Conservation (phyloP, 805 yeast genomes). For the Myxozyma neglecta region DNA sequence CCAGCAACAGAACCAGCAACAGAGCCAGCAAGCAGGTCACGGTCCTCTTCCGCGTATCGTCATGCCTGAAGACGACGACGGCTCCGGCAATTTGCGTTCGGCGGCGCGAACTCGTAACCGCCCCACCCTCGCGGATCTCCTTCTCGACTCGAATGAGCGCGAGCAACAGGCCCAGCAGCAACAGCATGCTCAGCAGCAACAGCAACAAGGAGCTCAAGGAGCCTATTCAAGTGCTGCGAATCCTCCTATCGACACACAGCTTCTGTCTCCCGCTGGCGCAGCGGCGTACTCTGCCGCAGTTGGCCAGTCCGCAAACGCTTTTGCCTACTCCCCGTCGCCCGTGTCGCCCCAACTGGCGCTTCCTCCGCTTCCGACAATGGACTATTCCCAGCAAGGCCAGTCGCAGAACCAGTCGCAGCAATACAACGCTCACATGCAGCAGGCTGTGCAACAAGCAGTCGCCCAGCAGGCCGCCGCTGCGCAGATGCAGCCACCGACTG, state of each 20-base stretch:
- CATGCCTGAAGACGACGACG: slow-evolving; percentile 24
- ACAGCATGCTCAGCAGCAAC: slow-evolving; percentile 14
- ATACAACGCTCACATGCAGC: background rate
- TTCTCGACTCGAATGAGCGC: slow-evolving; percentile 19
- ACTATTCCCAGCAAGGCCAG: background rate
- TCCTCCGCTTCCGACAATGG: slow-evolving; percentile 12
- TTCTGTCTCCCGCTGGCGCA: slow-evolving; percentile 21
- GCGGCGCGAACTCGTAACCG: slow-evolving; percentile 15
- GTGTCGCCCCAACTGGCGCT: slow-evolving; percentile 12
- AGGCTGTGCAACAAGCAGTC: background rate
- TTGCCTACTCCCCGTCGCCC: slow-evolving; percentile 18
- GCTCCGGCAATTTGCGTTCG: slow-evolving; percentile 1
- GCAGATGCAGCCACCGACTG: slow-evolving; percentile 20
- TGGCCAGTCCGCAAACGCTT: slow-evolving; percentile 17
- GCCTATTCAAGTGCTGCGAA: slow-evolving; percentile 23
- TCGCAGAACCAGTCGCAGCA: slow-evolving; percentile 2
- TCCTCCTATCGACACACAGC: slow-evolving; percentile 33
- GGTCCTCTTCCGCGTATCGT: slow-evolving; percentile 30
- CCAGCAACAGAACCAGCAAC: slow-evolving; percentile 2
- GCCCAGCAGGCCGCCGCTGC: too few species aligned
- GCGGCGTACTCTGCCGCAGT: slow-evolving; percentile 9
- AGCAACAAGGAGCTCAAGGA: slow-evolving; percentile 6
- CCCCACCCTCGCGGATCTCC: slow-evolving; percentile 30
- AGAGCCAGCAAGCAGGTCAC: slow-evolving; percentile 4
- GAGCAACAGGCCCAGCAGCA: slow-evolving; percentile 16